Conservation (phyloP, 208 protist genomes). For the Leishmania martiniquensis region DNA sequence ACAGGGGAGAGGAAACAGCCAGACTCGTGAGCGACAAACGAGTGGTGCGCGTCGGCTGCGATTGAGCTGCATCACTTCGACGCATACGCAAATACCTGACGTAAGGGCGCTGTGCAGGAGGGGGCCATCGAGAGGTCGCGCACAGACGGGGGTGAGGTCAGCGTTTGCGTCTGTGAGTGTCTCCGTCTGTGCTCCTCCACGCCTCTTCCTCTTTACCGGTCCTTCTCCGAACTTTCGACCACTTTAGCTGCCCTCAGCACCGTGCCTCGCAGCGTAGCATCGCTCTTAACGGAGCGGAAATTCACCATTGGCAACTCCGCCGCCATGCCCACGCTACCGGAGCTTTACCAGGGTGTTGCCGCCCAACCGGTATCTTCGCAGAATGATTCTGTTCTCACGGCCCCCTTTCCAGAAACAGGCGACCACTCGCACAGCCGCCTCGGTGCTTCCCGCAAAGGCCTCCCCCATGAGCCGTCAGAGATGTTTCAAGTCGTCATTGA, state of each 20-base stretch:
- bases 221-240: no score
- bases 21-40: background rate
- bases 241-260: background rate
- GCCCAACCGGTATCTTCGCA: background rate
- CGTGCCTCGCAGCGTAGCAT: background rate
- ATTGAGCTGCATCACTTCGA: background rate
- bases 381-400: background rate
- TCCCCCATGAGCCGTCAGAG: slow-evolving; percentile 38
- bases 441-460: background rate
- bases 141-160: background rate
- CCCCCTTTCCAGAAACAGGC: background rate
- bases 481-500: slow-evolving; percentile 92
- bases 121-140: background rate
- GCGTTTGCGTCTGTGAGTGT: background rate
- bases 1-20: background rate
- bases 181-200: background rate
- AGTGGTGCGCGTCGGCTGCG: background rate
- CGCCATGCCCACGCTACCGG: slow-evolving; percentile 1
- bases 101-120: background rate
- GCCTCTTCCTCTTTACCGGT: no score
- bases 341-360: background rate
- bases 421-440: background rate
- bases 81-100: background rate
- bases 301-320: background rate
- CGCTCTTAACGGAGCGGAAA: background rate